These are phyloP conservation scores for Gonium pectorale DNA, from an alignment of 139 green algal genomes.

Conservation along the genomic window DNA sequence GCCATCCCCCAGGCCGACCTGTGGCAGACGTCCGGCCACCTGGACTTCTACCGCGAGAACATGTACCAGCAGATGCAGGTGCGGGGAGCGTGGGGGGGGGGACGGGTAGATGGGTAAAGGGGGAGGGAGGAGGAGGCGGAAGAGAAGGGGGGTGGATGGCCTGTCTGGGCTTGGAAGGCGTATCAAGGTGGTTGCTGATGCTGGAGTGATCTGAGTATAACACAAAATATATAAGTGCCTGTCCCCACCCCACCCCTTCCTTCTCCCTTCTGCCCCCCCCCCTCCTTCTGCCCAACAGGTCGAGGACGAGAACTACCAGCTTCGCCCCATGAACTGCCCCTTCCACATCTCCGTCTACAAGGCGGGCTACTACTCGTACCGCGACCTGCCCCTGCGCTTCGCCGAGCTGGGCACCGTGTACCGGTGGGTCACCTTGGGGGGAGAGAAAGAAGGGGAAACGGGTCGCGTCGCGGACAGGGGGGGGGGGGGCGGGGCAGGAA, in stretches of 20 bases:
- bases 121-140: too few relatives aligned
- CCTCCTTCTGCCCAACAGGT: slow-evolving; percentile 60
- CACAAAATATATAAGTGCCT: too few relatives aligned
- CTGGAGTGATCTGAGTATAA: background rate
- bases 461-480: background rate
- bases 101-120: too few relatives aligned
- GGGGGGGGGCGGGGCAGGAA: background rate
- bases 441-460: background rate
- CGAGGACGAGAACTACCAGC: slow-evolving; percentile 95
- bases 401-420: slow-evolving; percentile 99
- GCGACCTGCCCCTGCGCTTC: slow-evolving; percentile 93
- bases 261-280: background rate
- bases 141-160: too few relatives aligned
- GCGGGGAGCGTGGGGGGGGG: background rate
- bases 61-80: slow-evolving; percentile 81
- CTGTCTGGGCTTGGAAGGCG: too few relatives aligned
- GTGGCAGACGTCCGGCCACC: slow-evolving; percentile 96
- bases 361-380: slow-evolving; percentile 69
- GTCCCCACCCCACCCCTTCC: too few relatives aligned
- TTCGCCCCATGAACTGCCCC: slow-evolving; percentile 99
- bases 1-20: slow-evolving; percentile 75
- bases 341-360: slow-evolving; percentile 98
- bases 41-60: slow-evolving; percentile 96
- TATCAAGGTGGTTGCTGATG: background rate
- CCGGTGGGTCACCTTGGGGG: slow-evolving; percentile 47